Percentiles rank a stretch among this genome's conserved stretches.
Conservation (phyloP, 352 stramenopile species). For the Globisporangium alternatum region DNA sequence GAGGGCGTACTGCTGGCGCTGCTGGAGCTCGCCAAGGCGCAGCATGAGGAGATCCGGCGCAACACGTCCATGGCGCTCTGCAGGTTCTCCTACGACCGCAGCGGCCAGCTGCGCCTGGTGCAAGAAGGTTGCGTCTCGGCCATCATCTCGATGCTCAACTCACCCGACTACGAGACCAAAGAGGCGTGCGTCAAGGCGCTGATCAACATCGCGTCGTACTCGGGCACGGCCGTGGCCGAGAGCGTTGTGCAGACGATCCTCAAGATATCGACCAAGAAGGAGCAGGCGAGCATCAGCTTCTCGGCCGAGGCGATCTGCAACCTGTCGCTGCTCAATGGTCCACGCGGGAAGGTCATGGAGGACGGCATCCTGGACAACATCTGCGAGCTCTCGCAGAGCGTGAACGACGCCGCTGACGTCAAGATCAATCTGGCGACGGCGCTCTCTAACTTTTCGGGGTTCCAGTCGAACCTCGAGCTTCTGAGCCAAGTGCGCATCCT, state of each 20-base stretch:
- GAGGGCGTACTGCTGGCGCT: conserved; percentile 70
- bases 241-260: conserved; percentile 77
- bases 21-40: conserved; percentile 74
- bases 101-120: conserved; percentile 63
- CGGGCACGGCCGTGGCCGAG: conserved; percentile 54
- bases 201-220: conserved; percentile 82
- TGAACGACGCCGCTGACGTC: conserved; percentile 29
- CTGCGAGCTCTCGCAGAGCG: conserved; percentile 52
- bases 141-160: conserved; percentile 84
- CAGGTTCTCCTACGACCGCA: conserved; percentile 77
- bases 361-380: conserved; percentile 80
- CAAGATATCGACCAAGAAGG: conserved; percentile 71
- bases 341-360: conserved; percentile 71
- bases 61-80: conserved; percentile 84
- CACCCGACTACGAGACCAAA: conserved; percentile 74
- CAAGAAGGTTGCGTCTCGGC: conserved; percentile 82
- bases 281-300: conserved; percentile 52
- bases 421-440: conserved; percentile 67
- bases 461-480: conserved; percentile 61
- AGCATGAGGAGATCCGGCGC: conserved; percentile 75
- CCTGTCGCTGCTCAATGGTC: conserved; percentile 62
- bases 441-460: conserved; percentile 77
- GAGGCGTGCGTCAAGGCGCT: conserved; percentile 81
- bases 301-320: conserved; percentile 76
- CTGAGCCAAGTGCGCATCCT: conserved; percentile 67